Evolutionary conservation across 2,329 filamentous ascomycete species (phyloP), one percentile per base, ranked within the genome.

Genomic region (Passalora sequoiae): DNA sequence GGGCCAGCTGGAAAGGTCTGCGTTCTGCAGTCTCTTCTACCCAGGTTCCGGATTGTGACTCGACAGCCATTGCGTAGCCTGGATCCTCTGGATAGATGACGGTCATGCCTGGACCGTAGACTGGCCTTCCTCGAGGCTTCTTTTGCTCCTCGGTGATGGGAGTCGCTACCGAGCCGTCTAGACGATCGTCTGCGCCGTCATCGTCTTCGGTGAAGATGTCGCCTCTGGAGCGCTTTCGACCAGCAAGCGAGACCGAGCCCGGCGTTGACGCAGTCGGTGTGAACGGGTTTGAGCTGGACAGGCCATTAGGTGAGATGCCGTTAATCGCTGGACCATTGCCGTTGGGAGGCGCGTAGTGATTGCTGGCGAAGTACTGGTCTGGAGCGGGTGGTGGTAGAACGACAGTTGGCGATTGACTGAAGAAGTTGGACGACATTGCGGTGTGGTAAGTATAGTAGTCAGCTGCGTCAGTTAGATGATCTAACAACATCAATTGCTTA

Each of bases 181-280:
- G 65, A 21, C 50, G 44, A 38, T 59, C 59, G 37, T 67, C 67
- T 47, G 80, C 73, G 54, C 81, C 77, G 40, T 86, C 78, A 56
- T 86, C 85, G 51, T 75, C 69, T 19, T 75, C 73, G 25, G 49
- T 50, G 49, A 55, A 50, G 44, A 84, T 83, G 64, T 89, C 84
- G 58, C 86, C 82, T 60, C 84, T 77, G 50, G 83, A 86, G 55
- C 85, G 81, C 69, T 89, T 89, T 61, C 83, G 81, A 54, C 84
- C 82, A 55, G 78, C 77, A 51, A 69, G 59, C 13, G 33, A 36
- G 9, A 27, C 24, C 17, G 61, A 60, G 35, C 52, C 49, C 35
- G 58, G 50, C 17, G 60, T 60, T 15, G 54, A 50, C 16, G 48
- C 50, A 31, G 52, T 43, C 10, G 40, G 16, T 6, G 33, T 25